phyloP scores from a whole-genome alignment of 2,329 filamentous ascomycete species.

The Exophiala sp. region DNA sequence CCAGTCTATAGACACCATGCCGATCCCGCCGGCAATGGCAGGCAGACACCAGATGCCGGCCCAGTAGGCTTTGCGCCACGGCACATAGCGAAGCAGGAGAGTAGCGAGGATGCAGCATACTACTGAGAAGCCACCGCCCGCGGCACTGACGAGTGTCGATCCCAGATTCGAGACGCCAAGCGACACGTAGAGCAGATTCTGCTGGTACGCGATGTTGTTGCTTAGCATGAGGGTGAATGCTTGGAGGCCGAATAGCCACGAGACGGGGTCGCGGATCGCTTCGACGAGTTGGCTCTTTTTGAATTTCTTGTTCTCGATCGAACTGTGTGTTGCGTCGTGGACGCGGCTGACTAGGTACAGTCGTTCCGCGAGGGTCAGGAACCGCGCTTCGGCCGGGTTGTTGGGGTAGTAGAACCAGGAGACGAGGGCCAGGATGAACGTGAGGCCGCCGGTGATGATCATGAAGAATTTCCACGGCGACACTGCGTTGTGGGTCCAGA shows the following conservation, averaged over 20 bases:
- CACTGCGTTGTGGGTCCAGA: slow-evolving; percentile 33
- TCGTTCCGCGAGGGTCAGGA: slow-evolving; percentile 33
- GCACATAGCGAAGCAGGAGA: slow-evolving; percentile 30
- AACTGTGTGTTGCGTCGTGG: slow-evolving; percentile 34
- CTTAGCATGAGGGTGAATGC: slow-evolving; percentile 38
- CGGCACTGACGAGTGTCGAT: slow-evolving; percentile 47
- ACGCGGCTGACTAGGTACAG: slow-evolving; percentile 35
- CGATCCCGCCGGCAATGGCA: slow-evolving; percentile 23
- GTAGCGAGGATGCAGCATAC: slow-evolving; percentile 35
- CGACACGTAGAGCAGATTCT: slow-evolving; percentile 41
- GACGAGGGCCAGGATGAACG: slow-evolving; percentile 31
- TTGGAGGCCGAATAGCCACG: slow-evolving; percentile 35
- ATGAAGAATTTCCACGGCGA: slow-evolving; percentile 37
- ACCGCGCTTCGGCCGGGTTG: slow-evolving; percentile 33
- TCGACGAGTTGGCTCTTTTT: slow-evolving; percentile 34
- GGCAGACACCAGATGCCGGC: slow-evolving; percentile 32
- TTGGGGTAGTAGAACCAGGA: slow-evolving; percentile 30
- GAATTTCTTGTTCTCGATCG: slow-evolving; percentile 36
- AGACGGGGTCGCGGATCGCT: slow-evolving; percentile 33
- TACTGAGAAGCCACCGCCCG: slow-evolving; percentile 26
- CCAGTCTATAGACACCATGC: slow-evolving; percentile 34
- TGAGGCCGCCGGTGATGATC: slow-evolving; percentile 37
- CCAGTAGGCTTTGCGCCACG: slow-evolving; percentile 4
- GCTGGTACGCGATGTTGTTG: slow-evolving; percentile 39
- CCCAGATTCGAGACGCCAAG: slow-evolving; percentile 47